Evolutionary conservation across 176 grass and related monocot species (phyloP), one percentile per base, ranked within the genome.

Genomic region (Aegilops speltoides): DNA sequence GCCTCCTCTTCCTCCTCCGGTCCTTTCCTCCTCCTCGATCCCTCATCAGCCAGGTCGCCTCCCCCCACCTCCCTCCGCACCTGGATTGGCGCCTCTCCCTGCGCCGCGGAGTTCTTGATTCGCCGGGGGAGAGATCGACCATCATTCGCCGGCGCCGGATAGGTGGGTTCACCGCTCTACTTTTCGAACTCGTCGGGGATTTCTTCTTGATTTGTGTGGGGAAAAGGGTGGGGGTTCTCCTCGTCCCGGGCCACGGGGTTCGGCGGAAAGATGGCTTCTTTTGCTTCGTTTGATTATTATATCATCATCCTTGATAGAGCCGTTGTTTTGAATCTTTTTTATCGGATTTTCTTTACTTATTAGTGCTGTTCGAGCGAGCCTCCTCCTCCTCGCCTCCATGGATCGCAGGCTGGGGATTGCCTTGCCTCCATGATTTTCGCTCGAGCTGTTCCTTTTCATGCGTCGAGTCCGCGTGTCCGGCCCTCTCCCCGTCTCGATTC

Each of bases 1-100:
- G 7, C 13, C 22, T 10, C 8, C 60, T 8, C 61, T 40, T 3
- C 8, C 59, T 9, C 43, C 78, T 33, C 73, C 3, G 38, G 36
- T 52, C 52, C 54, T 20, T 14, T 7, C 31, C 38, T 87, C 17
- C 85, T 79, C 59, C 54, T 90, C 85, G 85, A 91, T 76, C 89
- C 85, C 48, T 79, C 63, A 10, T 79, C 63, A 10, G 5, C 4
- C 46, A 79, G 64, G 33, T 36, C 41, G 60, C n/a, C 31, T n/a
- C 69, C 78, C 62, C 31, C 15, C 50, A 11, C n/a, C 56, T 14
- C 34, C 8, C 80, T 13, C 82, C 66, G 16, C 26, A 17, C 48
- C 33, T 86, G 76, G 80, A 89, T 70, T 81, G 78, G 20, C 45
- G 65, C 36, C 26, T 11, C 38, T 10, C 38, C 38, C 45, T 12